Conservation (phyloP, 805 yeast genomes). For the Schwanniomyces sp. region DNA sequence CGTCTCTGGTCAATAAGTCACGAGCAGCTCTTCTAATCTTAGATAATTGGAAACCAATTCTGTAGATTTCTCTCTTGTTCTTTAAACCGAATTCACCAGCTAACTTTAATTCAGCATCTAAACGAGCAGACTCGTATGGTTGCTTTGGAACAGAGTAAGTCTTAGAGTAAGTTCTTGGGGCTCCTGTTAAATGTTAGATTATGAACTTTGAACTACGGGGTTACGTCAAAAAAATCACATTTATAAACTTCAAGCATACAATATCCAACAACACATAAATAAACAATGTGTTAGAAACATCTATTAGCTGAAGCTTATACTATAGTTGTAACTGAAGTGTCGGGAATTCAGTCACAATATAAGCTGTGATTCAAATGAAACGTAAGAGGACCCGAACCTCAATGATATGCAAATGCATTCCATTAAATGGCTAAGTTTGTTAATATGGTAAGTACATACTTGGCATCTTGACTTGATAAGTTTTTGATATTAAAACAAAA, state of each 20-base stretch:
- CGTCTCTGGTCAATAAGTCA: constrained; percentile 99
- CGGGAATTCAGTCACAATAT: constrained; percentile 74
- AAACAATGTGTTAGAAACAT: background rate
- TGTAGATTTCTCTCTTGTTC: constrained; percentile 99
- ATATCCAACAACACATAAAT: background rate
- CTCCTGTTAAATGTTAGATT: constrained; percentile 56
- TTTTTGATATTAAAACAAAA: constrained; percentile 10
- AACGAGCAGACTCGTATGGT: constrained; percentile 99
- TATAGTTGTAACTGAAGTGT: constrained; percentile 68
- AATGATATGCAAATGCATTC: constrained; percentile 1
- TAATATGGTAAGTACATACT: constrained; percentile 44
- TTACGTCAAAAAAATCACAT: background rate
- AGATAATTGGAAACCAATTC: constrained; percentile 98
- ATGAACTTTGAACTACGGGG: background rate
- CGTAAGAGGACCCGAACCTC: constrained; percentile 76
- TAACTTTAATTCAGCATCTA: constrained; percentile 98
- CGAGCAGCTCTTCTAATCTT: constrained; percentile 99
- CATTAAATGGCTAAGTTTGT: background rate
- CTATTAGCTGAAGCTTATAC: background rate
- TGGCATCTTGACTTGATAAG: constrained; percentile 51
- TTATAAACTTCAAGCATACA: background rate
- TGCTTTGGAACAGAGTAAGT: constrained; percentile 99
- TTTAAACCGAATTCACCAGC: constrained; percentile 99
- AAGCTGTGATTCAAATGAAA: constrained; percentile 22
- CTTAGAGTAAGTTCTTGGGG: constrained; percentile 99